Evolutionary conservation across 495 filamentous ascomycete genomes (phyloP).

Genomic region (Penicillium coffeae): DNA sequence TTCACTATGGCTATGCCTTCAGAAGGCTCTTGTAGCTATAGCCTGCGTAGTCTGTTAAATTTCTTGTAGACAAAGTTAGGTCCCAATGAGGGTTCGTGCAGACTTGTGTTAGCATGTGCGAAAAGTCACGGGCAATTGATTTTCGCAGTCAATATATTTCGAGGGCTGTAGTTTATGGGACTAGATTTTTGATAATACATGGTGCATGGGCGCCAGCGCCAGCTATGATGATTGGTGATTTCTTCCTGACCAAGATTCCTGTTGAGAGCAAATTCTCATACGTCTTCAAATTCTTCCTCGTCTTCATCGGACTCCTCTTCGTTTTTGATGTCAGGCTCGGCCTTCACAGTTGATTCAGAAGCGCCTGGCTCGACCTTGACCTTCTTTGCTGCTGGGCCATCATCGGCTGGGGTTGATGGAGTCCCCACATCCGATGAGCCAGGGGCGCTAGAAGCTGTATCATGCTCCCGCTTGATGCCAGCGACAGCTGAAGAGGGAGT

Average conservation of each 20-base stretch:
- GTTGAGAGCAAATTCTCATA: too few species aligned
- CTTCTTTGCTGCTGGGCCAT: slow-evolving; percentile 41
- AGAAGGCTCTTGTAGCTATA: too few species aligned
- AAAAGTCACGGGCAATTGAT: too few species aligned
- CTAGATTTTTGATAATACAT: slow-evolving; percentile 1
- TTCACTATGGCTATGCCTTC: too few species aligned
- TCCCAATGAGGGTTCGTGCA: too few species aligned
- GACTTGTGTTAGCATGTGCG: too few species aligned
- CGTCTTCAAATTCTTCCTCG: slow-evolving; percentile 54
- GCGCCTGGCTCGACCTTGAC: slow-evolving; percentile 32
- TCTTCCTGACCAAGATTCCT: too few species aligned
- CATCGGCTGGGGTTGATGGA: slow-evolving; percentile 36
- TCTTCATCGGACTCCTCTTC: slow-evolving; percentile 49
- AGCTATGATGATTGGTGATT: background rate
- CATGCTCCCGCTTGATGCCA: slow-evolving; percentile 40
- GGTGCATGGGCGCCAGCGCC: slow-evolving; percentile 11
- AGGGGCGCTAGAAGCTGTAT: slow-evolving; percentile 38
- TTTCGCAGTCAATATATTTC: too few species aligned
- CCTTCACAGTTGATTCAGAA: slow-evolving; percentile 7
- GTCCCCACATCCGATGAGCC: slow-evolving; percentile 39
- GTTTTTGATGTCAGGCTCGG: slow-evolving; percentile 27
- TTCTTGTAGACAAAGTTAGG: too few species aligned
- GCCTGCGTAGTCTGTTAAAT: too few species aligned
- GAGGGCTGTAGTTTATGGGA: too few species aligned
- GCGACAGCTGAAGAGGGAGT: slow-evolving; percentile 11